Percentiles rank a stretch among this genome's conserved stretches.
Evolutionary conservation across 257 asterid genomes (phyloP).

Genomic region (Dorcoceras hygrometricum): DNA sequence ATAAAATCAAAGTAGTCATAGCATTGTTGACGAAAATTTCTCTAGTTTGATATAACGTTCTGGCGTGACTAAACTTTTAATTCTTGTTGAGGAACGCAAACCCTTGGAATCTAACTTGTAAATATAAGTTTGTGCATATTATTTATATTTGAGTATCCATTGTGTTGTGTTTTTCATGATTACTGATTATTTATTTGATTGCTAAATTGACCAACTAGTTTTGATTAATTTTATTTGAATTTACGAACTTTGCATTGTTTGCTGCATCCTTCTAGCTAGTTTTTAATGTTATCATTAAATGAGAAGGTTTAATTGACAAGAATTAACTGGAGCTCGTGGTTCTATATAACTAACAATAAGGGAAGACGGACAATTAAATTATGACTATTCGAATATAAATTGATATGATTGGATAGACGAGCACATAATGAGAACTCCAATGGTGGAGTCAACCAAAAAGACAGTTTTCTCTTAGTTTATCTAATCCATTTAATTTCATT

Average conservation of each 20-base stretch:
- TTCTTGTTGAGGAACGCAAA: neutral
- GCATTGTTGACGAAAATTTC: too few relatives aligned
- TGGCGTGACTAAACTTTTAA: too few relatives aligned
- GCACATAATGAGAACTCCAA: neutral
- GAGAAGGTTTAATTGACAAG: neutral
- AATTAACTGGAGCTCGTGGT: neutral
- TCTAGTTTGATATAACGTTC: too few relatives aligned
- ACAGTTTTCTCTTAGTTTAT: neutral
- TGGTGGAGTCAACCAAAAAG: neutral
- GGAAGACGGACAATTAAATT: neutral
- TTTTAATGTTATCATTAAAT: neutral
- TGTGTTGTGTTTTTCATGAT: neutral
- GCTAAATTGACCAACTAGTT: neutral
- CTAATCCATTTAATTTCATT: too few relatives aligned
- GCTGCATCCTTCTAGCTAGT: neutral
- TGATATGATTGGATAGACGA: neutral
- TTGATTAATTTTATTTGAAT: too few relatives aligned
- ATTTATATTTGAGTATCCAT: too few relatives aligned
- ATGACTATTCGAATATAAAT: neutral
- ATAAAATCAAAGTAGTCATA: too few relatives aligned
- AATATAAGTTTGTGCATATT: neutral
- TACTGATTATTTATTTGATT: neutral
- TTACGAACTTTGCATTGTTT: too few relatives aligned
- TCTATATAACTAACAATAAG: neutral
- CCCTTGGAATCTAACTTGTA: neutral